phyloP scores from a whole-genome alignment of 1,284 basidiomycete species.

The Inonotus obliquus region DNA sequence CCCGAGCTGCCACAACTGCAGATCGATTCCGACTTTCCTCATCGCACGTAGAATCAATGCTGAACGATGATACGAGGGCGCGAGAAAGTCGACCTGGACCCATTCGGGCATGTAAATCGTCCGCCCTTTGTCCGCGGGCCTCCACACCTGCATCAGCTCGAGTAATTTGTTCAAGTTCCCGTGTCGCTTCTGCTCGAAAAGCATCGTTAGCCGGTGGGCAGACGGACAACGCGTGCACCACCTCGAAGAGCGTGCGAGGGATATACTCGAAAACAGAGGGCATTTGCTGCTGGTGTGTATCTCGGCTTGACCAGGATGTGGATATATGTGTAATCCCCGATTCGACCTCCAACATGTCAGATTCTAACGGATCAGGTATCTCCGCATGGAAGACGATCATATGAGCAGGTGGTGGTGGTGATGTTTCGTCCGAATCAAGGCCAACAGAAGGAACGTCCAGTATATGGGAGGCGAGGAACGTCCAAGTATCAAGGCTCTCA shows the following conservation, averaged over 20 bases:
- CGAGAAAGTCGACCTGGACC: neutral
- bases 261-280: slow-evolving; percentile 15
- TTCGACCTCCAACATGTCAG: neutral
- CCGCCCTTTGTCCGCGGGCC: neutral
- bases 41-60: slow-evolving; percentile 12
- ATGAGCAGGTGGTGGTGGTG: slow-evolving; percentile 3
- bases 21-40: neutral
- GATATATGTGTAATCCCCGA: slow-evolving; percentile 5
- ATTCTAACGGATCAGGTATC: neutral
- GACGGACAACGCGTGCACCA: slow-evolving; percentile 1
- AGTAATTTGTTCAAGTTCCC: slow-evolving; percentile 13
- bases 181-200: neutral
- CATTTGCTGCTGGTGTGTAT: neutral
- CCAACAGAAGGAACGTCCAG: slow-evolving; percentile 11
- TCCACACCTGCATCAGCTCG: neutral
- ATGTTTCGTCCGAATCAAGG: neutral
- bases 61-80: slow-evolving; percentile 18
- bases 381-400: slow-evolving; percentile 12
- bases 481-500: neutral
- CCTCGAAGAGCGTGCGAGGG: slow-evolving; percentile 13
- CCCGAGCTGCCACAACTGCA: neutral
- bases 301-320: neutral
- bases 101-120: neutral
- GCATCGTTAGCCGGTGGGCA: neutral
- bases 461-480: slow-evolving; percentile 3